Evolutionary conservation across 2,329 filamentous ascomycete genomes (phyloP).

Genomic region (Neocatenulostroma microsporum): DNA sequence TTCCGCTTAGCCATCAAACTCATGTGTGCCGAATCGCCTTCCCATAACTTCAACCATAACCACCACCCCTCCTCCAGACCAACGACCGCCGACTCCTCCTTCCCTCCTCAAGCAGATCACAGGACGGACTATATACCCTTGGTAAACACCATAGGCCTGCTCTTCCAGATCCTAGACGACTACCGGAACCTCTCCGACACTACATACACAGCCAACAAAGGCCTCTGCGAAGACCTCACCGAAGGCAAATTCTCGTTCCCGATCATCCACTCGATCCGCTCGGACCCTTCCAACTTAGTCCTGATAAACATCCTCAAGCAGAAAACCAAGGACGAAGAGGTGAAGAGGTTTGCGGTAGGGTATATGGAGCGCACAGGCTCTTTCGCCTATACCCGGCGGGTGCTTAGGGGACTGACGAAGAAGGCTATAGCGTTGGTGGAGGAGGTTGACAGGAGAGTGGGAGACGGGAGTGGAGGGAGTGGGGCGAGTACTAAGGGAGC

Average conservation of each 20-base stretch:
- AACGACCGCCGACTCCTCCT: constrained; percentile 2
- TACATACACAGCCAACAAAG: constrained; percentile 77
- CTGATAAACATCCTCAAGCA: constrained; percentile 90
- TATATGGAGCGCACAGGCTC: constrained; percentile 86
- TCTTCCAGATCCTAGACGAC: constrained; percentile 90
- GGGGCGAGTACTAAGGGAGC: no score
- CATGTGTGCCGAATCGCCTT: constrained; percentile 67
- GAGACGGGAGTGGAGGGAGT: constrained; percentile 17
- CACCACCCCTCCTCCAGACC: constrained; percentile 7
- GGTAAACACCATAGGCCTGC: constrained; percentile 73
- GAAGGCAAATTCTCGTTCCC: constrained; percentile 97
- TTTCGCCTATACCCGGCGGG: constrained; percentile 73
- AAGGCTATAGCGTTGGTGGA: constrained; percentile 38
- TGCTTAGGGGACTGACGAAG: constrained; percentile 37
- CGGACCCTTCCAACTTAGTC: constrained; percentile 64
- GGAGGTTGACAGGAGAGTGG: constrained; percentile 28
- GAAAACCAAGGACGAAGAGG: constrained; percentile 74
- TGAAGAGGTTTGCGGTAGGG: constrained; percentile 81
- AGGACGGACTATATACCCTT: constrained; percentile 67
- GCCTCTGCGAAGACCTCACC: constrained; percentile 87
- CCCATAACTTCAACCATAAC: constrained; percentile 21
- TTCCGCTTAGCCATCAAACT: constrained; percentile 79
- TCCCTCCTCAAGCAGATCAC: no score
- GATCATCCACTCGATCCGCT: constrained; percentile 84
- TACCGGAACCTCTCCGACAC: constrained; percentile 69